Percentiles rank a stretch among this genome's conserved stretches.
phyloP scores from a whole-genome alignment of 768 basidiomycete species.

The Trametes cinnabarina region DNA sequence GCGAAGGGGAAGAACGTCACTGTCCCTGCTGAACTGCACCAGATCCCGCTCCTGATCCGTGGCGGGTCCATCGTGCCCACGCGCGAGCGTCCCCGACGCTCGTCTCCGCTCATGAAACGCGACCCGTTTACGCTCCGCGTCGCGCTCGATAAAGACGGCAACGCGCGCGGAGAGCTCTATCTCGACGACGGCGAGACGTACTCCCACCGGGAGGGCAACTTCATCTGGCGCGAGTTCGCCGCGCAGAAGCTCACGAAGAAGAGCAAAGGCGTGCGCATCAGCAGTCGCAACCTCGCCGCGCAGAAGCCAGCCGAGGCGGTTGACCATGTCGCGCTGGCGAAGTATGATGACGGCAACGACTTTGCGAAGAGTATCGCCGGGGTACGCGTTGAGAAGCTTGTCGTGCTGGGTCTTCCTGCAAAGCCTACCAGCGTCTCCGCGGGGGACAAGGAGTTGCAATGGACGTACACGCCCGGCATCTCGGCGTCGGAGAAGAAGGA shows the following conservation, averaged over 20 bases:
- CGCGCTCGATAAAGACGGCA: constrained; percentile 58
- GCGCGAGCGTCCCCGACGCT: constrained; percentile 81
- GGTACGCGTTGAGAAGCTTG: constrained; percentile 80
- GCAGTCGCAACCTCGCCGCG: constrained; percentile 54
- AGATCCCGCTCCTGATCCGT: constrained; percentile 82
- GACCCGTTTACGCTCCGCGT: constrained; percentile 94
- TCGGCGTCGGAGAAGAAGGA: constrained; percentile 56
- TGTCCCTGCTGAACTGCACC: constrained; percentile 75
- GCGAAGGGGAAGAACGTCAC: constrained; percentile 66
- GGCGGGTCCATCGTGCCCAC: constrained; percentile 90
- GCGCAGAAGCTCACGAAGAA: constrained; percentile 49
- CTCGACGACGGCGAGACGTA: constrained; percentile 92
- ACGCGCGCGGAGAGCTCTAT: constrained; percentile 84
- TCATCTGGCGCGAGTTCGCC: constrained; percentile 78
- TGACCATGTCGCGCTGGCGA: constrained; percentile 46
- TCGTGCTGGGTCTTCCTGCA: constrained; percentile 67
- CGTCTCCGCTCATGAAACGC: constrained; percentile 82
- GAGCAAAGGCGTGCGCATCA: constrained; percentile 44
- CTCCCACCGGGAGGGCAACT: constrained; percentile 68
- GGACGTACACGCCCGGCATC: constrained; percentile 64
- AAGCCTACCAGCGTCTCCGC: constrained; percentile 63
- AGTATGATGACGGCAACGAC: constrained; percentile 56
- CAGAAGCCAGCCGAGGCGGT: constrained; percentile 46
- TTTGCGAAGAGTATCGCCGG: constrained; percentile 65
- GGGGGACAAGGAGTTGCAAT: constrained; percentile 55